Evolutionary conservation across 169 alveolate genomes (phyloP), one percentile per base, ranked within the genome.

Genomic region (Plasmodium sp.): DNA sequence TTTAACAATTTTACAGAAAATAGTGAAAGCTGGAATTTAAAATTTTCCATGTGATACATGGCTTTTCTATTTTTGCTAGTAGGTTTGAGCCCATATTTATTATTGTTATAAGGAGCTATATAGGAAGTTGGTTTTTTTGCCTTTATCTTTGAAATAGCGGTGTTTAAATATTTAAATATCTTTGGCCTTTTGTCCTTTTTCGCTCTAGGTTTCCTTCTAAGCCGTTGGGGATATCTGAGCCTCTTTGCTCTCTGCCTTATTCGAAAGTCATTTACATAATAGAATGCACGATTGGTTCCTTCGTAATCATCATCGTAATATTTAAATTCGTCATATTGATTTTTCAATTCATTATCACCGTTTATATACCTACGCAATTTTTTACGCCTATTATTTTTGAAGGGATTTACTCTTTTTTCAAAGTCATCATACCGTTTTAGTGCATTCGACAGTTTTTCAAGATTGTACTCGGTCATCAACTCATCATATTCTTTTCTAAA

Each of bases 401-500:
- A 67, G 77, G 39, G 77, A 31, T 67, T 67, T 27, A 67, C 36
- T 67, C 77, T 18, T 80, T 80, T 80, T 80, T 80, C 84, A 45
- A 22, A 34, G 33, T 43, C 33, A 27, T 80, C 18, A 80, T 80
- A 80, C 48, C 18, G 43, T 41, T 80, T 80, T 43, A 80, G 16
- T 34, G 73, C 72, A 80, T 5, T 31, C 12, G 33, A 80, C 56
- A 22, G 22, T 33, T 80, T 45, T 36, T 80, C 58, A 39, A 45
- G 58, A 18, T 43, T 43, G 56, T 33, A 31, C 33, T 80, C n/a
- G 45, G 36, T 80, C 84, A 80, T 80, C 36, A 80, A 22, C 58
- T 0, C 71, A 39, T 80, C 56, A 45, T 39, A 80, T 80, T 22
- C 41, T 41, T 80, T 45, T 80, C 41, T 41, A 45, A 80, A 80